Evolutionary conservation across 2,329 filamentous ascomycete species (phyloP).

Genomic region (Nemania abortiva): DNA sequence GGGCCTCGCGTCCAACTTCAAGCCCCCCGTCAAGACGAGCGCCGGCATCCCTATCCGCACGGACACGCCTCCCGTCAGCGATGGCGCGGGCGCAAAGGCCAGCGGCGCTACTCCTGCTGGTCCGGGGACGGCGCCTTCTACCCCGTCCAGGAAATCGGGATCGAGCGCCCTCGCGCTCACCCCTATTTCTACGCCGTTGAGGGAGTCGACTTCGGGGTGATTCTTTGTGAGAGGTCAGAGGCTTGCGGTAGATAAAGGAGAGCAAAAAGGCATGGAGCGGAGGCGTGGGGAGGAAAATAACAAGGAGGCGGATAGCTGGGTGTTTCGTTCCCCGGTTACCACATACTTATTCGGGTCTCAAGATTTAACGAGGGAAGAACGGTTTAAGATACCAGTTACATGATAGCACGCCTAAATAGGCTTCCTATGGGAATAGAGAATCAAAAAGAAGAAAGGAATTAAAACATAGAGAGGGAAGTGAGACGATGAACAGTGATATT

Average conservation of each 20-base stretch:
- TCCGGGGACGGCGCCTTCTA: slow-evolving; percentile 36
- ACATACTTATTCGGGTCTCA: not conserved
- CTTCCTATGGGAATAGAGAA: not conserved
- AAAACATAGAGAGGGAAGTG: not conserved
- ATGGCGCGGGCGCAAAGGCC: not conserved
- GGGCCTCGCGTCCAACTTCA: slow-evolving; percentile 70
- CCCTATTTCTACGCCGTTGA: slow-evolving; percentile 40
- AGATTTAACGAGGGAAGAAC: not conserved
- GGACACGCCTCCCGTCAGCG: slow-evolving; percentile 47
- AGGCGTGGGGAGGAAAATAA: not conserved
- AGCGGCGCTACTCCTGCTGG: not conserved
- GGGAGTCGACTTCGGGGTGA: slow-evolving; percentile 28
- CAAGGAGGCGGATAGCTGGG: not conserved
- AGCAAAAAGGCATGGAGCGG: not conserved
- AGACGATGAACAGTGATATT: too few species aligned
- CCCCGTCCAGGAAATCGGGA: slow-evolving; percentile 39
- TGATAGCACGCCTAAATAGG: too few species aligned
- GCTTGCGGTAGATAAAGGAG: not conserved
- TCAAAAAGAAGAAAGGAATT: not conserved
- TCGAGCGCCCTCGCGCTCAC: slow-evolving; percentile 33
- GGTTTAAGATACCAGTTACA: too few species aligned
- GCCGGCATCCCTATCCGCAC: slow-evolving; percentile 41
- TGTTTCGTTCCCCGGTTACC: not conserved
- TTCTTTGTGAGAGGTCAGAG: not conserved
- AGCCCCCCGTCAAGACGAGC: slow-evolving; percentile 59